A percentile compares a stretch with the other conserved stretches of the same genome.
phyloP scores from a whole-genome alignment of 257 asterid genomes.

The Solanum gracilifrons region DNA sequence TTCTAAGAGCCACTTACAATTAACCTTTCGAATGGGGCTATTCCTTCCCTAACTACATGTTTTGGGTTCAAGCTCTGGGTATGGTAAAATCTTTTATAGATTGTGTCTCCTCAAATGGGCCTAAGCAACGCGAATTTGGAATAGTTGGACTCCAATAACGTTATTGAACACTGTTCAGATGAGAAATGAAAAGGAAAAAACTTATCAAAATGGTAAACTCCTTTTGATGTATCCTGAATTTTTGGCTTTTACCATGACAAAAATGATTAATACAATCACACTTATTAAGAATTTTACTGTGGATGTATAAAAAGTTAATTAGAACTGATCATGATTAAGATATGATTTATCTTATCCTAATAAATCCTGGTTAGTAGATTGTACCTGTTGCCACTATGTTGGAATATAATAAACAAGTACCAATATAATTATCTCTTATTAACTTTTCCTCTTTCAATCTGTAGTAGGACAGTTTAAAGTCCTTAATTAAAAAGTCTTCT shows the following conservation, averaged over 20 bases:
- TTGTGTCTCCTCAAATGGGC: too few species aligned
- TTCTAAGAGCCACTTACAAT: neutral
- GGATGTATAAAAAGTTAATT: neutral
- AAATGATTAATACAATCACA: neutral
- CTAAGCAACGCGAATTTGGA: neutral
- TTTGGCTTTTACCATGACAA: slow-evolving; percentile 13
- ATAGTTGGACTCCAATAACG: neutral
- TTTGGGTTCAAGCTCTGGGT: neutral
- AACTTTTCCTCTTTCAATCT: neutral
- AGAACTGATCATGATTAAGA: neutral
- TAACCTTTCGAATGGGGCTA: neutral
- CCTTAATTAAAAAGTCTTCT: neutral
- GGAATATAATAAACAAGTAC: neutral
- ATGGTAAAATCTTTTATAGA: too few species aligned
- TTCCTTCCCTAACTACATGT: too few species aligned
- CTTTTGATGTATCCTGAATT: slow-evolving; percentile 6
- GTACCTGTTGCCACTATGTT: neutral
- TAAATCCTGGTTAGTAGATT: slow-evolving; percentile 2
- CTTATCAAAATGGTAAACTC: neutral
- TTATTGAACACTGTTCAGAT: neutral
- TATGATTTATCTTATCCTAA: slow-evolving; percentile 4
- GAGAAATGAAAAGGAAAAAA: neutral
- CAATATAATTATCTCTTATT: neutral
- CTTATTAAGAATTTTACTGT: neutral
- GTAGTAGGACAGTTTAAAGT: neutral